A percentile compares a stretch with the other conserved stretches of the same genome.
phyloP scores from a whole-genome alignment of 768 basidiomycete species.

The Tephrocybe sp. region DNA sequence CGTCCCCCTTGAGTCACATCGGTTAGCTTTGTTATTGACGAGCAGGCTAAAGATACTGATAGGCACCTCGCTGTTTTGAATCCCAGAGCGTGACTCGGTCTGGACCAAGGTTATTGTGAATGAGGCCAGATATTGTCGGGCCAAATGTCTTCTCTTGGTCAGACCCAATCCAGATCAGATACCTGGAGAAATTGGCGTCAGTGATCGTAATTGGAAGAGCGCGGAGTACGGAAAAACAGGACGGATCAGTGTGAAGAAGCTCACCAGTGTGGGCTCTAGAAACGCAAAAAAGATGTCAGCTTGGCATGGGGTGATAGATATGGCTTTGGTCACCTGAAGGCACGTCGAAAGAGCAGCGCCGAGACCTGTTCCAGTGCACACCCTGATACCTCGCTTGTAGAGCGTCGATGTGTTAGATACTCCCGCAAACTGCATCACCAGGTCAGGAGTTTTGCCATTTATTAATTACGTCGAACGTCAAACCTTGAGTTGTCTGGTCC shows the following conservation, averaged over 20 bases:
- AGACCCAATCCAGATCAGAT: slow-evolving; percentile 81
- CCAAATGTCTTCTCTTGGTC: slow-evolving; percentile 87
- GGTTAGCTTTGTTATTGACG: too few species aligned
- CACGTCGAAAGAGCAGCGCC: slow-evolving; percentile 81
- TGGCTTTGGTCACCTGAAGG: slow-evolving; percentile 56
- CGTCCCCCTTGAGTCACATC: slow-evolving; percentile 61
- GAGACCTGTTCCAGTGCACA: slow-evolving; percentile 83
- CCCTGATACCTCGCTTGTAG: slow-evolving; percentile 78
- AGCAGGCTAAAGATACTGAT: too few species aligned
- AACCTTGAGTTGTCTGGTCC: slow-evolving; percentile 82
- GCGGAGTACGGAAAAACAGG: slow-evolving; percentile 10
- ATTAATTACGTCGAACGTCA: slow-evolving; percentile 10
- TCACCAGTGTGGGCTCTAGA: slow-evolving; percentile 49
- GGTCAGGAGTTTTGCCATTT: neutral
- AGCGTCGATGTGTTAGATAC: slow-evolving; percentile 76
- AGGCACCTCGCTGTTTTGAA: slow-evolving; percentile 59
- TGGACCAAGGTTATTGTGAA: slow-evolving; percentile 62
- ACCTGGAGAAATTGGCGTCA: slow-evolving; percentile 41
- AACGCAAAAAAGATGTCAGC: slow-evolving; percentile 11
- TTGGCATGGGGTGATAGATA: neutral
- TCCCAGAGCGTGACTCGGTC: slow-evolving; percentile 79
- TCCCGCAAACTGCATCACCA: slow-evolving; percentile 59
- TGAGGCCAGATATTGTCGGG: slow-evolving; percentile 71
- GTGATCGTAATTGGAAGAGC: slow-evolving; percentile 3
- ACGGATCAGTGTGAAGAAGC: slow-evolving; percentile 19